phyloP scores from a whole-genome alignment of 2,329 filamentous ascomycete species.

The Leptographium wingfieldii region DNA sequence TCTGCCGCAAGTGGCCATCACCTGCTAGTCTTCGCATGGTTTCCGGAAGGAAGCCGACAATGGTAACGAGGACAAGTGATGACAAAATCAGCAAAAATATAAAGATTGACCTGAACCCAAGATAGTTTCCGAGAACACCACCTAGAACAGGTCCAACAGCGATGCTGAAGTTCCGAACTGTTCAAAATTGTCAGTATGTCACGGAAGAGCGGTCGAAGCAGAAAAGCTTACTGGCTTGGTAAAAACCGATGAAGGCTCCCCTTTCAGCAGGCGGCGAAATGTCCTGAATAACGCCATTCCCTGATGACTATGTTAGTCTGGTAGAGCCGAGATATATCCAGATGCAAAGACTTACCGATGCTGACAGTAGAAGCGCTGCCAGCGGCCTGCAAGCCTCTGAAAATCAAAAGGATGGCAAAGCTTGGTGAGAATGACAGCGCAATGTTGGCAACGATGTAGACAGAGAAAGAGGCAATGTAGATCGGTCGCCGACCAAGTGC shows the following conservation, averaged over 20 bases:
- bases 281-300: constrained; percentile 2
- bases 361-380: constrained; percentile 2
- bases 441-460: constrained; percentile 1
- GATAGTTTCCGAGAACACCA: neutral
- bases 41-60: constrained; percentile 1
- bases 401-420: neutral
- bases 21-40: neutral
- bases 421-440: neutral
- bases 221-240: constrained; percentile 1
- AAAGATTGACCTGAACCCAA: constrained; percentile 1
- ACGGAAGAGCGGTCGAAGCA: neutral
- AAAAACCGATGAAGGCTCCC: neutral
- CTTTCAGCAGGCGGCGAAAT: neutral
- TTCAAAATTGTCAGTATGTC: neutral
- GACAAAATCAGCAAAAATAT: constrained; percentile 2
- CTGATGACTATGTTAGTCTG: neutral
- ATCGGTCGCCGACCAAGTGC: neutral
- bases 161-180: constrained; percentile 3
- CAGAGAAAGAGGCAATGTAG: constrained; percentile 2
- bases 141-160: constrained; percentile 1
- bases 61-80: neutral
- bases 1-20: neutral
- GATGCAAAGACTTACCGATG: neutral
- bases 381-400: neutral
- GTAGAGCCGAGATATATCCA: too few species aligned